Conservation (phyloP, 164 flowering plant species). For the Tetrastigma voinierianum region DNA sequence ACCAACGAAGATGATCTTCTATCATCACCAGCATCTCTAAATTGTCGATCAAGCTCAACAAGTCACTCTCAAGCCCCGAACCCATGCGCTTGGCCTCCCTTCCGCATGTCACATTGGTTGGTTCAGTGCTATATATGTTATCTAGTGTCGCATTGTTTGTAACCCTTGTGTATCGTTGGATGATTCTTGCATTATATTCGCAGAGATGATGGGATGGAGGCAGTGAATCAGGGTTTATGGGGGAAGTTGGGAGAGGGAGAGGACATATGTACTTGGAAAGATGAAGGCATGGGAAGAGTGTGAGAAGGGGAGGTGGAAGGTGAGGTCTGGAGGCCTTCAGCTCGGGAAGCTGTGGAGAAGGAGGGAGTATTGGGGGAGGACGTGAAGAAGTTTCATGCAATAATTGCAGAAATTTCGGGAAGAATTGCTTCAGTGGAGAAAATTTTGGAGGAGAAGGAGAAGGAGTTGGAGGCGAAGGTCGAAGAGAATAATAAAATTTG, state of each 20-base stretch:
- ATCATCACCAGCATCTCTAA: conserved; percentile 41
- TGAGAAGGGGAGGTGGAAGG: conserved; percentile 37
- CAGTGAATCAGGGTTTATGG: conserved; percentile 37
- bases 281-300: conserved; percentile 30
- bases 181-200: conserved; percentile 48
- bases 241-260: conserved; percentile 47
- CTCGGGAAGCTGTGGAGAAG: conserved; percentile 56
- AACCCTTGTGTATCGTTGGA: conserved; percentile 23
- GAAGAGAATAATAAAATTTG: conserved; percentile 49
- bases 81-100: conserved; percentile 77
- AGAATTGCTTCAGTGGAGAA: conserved; percentile 38
- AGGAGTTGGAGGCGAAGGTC: conserved; percentile 52
- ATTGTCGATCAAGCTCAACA: conserved; percentile 65
- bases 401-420: conserved; percentile 39
- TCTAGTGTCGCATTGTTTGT: not conserved
- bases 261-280: conserved; percentile 22
- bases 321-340: conserved; percentile 51
- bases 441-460: conserved; percentile 62
- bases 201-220: conserved; percentile 55
- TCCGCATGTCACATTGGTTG: conserved; percentile 80
- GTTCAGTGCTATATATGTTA: conserved; percentile 54
- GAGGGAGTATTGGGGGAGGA: conserved; percentile 63
- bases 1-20: conserved; percentile 67
- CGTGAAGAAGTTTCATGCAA: conserved; percentile 52
- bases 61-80: conserved; percentile 74